phyloP scores from a whole-genome alignment of 371 early-diverging fungal species.

The Chytridium lagenaria region DNA sequence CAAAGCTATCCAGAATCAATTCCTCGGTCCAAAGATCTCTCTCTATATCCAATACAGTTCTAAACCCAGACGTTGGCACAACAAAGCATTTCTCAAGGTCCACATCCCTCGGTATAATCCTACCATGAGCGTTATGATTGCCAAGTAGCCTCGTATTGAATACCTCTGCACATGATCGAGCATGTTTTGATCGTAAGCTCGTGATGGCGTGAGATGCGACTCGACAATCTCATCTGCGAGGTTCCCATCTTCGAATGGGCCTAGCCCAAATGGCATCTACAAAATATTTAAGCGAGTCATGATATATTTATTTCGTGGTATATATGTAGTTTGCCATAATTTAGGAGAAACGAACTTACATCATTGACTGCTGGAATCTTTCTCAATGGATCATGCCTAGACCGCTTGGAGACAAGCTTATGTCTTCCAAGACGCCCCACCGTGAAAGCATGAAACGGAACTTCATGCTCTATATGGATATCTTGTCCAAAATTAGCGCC shows the following conservation, averaged over 20 bases:
- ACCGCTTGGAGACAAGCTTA: not conserved
- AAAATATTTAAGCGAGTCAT: not conserved
- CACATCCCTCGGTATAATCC: conserved; percentile 19
- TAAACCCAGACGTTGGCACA: conserved; percentile 2
- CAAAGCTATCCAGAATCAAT: conserved; percentile 28
- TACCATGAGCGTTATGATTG: not conserved
- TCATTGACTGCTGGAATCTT: conserved; percentile 25
- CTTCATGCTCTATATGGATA: no score
- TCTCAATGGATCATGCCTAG: no score
- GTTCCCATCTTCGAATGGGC: conserved; percentile 20
- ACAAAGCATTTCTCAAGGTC: conserved; percentile 16
- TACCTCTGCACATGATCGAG: conserved; percentile 29
- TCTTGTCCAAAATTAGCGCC: no score
- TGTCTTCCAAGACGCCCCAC: not conserved
- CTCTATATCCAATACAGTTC: conserved; percentile 11
- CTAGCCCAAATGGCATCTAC: conserved; percentile 15
- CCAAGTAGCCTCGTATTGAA: not conserved
- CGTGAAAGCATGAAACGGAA: not conserved
- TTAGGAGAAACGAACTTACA: not conserved
- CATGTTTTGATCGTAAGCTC: conserved; percentile 9
- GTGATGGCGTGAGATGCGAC: conserved; percentile 15
- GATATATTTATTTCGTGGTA: not conserved
- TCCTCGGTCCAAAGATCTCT: conserved; percentile 29
- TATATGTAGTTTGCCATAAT: not conserved
- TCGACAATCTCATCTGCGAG: conserved; percentile 1